A percentile compares a stretch with the other conserved stretches of the same genome.
Evolutionary conservation across 768 basidiomycete genomes (phyloP).

Genomic region (Clitopilus passeckerianus): DNA sequence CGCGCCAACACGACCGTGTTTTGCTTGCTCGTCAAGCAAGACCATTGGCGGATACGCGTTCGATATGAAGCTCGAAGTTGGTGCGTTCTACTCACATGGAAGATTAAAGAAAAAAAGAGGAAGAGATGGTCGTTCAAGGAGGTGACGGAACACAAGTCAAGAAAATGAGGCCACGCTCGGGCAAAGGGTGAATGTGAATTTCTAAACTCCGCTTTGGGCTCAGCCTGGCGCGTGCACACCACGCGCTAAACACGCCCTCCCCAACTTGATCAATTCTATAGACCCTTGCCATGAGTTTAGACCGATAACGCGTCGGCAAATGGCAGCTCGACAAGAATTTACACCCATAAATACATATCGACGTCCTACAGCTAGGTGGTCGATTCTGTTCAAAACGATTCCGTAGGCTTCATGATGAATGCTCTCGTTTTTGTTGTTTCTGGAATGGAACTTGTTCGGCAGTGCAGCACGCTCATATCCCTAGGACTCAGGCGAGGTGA

Average conservation of each 20-base stretch:
- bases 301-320: conserved; percentile 1
- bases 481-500: no score
- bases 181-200: conserved; percentile 34
- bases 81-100: conserved; percentile 32
- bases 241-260: background rate
- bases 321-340: background rate
- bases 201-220: conserved; percentile 40
- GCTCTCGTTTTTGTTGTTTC: no score
- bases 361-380: no score
- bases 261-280: background rate
- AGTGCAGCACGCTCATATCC: no score
- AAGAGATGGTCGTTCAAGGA: conserved; percentile 36
- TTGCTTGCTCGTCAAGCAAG: conserved; percentile 8
- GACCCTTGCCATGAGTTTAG: background rate
- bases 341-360: background rate
- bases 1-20: conserved; percentile 30
- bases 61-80: background rate
- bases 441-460: no score
- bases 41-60: conserved; percentile 13
- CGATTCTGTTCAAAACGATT: no score
- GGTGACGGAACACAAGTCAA: conserved; percentile 41
- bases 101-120: conserved; percentile 26
- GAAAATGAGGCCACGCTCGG: conserved; percentile 34
- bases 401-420: no score
- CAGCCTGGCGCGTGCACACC: conserved; percentile 24